Percentiles rank a stretch among this genome's conserved stretches.
These are phyloP conservation scores for Wickerhamiella cacticola DNA, from an alignment of 805 yeast species.

Conservation along the genomic window DNA sequence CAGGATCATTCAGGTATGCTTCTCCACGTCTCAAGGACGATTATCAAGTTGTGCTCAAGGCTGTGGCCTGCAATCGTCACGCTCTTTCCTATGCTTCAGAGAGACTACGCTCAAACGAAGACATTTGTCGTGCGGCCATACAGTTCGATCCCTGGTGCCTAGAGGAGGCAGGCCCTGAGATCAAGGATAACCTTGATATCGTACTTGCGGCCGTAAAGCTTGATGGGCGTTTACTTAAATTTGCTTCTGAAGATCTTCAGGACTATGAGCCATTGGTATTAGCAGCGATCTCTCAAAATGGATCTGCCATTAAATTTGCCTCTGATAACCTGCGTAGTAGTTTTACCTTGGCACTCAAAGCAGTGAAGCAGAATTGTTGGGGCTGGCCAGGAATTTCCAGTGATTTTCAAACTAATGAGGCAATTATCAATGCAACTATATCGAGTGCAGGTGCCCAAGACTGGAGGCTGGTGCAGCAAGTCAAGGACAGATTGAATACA, in stretches of 20 bases:
- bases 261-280: not conserved
- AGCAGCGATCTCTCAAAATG: not conserved
- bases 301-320: not conserved
- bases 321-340: not conserved
- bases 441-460: not conserved
- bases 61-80: not conserved
- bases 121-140: not conserved
- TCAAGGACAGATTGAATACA: too few relatives aligned
- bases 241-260: not conserved
- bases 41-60: not conserved
- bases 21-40: not conserved
- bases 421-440: not conserved
- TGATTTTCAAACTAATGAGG: not conserved
- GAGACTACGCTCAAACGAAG: not conserved
- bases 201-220: not conserved
- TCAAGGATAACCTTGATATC: not conserved
- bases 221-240: not conserved
- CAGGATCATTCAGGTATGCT: not conserved
- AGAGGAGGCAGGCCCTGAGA: not conserved
- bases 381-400: not conserved
- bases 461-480: not conserved
- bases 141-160: not conserved
- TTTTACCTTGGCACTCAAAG: not conserved
- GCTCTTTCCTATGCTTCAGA: not conserved
- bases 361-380: not conserved